Evolutionary conservation across 2,329 filamentous ascomycete genomes (phyloP).

Genomic region (Chaetomium olivaceum): DNA sequence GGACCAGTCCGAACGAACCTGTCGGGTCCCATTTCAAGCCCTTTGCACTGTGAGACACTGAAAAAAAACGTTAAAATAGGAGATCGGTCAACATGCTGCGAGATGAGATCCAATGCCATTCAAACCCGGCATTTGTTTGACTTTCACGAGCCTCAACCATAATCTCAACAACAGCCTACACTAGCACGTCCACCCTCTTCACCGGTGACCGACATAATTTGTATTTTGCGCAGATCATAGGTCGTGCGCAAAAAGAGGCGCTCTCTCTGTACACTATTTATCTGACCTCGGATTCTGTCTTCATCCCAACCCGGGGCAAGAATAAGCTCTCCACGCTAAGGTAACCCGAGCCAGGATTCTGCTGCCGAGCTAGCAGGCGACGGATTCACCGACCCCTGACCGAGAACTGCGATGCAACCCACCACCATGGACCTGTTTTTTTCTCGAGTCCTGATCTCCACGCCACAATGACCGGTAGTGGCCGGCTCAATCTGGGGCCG

Average conservation of each 20-base stretch:
- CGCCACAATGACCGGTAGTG: background rate
- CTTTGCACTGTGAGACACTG: background rate
- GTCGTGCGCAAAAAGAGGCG: background rate
- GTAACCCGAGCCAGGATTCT: background rate
- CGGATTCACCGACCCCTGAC: background rate
- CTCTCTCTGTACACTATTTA: background rate
- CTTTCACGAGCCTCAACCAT: background rate
- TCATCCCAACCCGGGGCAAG: background rate
- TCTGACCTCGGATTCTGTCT: background rate
- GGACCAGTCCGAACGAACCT: background rate
- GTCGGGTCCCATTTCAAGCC: background rate
- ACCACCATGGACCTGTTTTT: background rate
- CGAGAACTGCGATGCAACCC: background rate
- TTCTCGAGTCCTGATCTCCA: background rate
- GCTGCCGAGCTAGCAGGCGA: background rate
- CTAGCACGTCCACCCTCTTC: background rate
- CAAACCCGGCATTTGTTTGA: background rate
- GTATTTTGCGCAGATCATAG: background rate
- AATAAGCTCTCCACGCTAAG: background rate
- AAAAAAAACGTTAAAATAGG: background rate
- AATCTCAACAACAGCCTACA: background rate
- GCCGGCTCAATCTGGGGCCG: background rate
- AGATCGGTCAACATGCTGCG: background rate
- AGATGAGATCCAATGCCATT: background rate
- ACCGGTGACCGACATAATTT: background rate